Conservation (phyloP, 768 basidiomycete species). For the Lentinula raphanica region DNA sequence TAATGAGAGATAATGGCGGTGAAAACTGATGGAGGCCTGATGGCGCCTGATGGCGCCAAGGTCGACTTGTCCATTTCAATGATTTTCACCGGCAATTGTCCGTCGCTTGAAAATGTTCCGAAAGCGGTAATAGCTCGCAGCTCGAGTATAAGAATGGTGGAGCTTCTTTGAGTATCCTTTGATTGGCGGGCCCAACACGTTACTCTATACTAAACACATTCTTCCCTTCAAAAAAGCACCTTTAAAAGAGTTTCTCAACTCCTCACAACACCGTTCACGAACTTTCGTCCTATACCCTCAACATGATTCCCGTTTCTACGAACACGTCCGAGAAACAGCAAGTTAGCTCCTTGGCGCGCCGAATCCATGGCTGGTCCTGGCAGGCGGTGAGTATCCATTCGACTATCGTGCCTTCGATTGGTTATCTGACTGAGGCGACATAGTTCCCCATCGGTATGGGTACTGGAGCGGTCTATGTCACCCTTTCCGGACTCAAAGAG, state of each 20-base stretch:
- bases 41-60: not conserved
- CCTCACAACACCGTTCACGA: not conserved
- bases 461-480: slow-evolving; percentile 45
- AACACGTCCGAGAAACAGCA: slow-evolving; percentile 7
- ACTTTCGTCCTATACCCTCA: not conserved
- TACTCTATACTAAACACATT: not conserved
- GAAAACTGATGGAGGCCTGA: too few species aligned
- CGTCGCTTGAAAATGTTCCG: not conserved
- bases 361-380: slow-evolving; percentile 50
- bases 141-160: not conserved
- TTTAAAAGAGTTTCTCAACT: not conserved
- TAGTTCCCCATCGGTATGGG: slow-evolving; percentile 49
- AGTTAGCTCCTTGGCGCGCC: slow-evolving; percentile 31
- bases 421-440: not conserved
- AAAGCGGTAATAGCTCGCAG: not conserved
- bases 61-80: not conserved
- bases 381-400: slow-evolving; percentile 33
- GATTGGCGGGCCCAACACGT: not conserved
- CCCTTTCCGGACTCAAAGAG: slow-evolving; percentile 34
- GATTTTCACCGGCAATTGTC: too few species aligned
- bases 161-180: not conserved
- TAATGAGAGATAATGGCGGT: too few species aligned
- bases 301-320: not conserved
- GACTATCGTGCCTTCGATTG: not conserved
- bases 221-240: not conserved